Conservation (phyloP, 768 basidiomycete species). For the Termitomyces sp. region DNA sequence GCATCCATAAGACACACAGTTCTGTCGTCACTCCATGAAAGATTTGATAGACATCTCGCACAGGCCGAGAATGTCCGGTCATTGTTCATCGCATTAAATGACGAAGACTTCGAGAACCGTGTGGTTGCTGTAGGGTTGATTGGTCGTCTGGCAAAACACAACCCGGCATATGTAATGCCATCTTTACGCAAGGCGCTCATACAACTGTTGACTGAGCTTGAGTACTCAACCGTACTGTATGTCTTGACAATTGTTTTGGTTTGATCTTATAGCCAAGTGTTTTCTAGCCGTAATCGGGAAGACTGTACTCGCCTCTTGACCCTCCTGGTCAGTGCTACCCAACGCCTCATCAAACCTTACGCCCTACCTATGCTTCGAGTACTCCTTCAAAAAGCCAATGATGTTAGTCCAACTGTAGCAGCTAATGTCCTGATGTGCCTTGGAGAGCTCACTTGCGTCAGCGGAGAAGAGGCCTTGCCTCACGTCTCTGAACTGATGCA, state of each 20-base stretch:
- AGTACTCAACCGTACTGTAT: constrained; percentile 85
- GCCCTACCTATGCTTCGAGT: constrained; percentile 93
- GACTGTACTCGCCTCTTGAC: constrained; percentile 91
- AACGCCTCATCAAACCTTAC: constrained; percentile 93
- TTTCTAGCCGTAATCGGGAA: constrained; percentile 71
- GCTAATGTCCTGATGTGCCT: constrained; percentile 92
- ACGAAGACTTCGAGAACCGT: constrained; percentile 92
- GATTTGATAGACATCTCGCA: constrained; percentile 94
- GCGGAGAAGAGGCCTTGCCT: constrained; percentile 84
- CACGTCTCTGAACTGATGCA: constrained; percentile 86
- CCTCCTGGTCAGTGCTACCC: constrained; percentile 84
- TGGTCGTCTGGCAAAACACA: constrained; percentile 89
- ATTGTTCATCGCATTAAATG: constrained; percentile 94
- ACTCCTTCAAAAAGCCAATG: constrained; percentile 83
- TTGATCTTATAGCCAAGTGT: neutral
- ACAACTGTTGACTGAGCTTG: constrained; percentile 92
- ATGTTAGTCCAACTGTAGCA: constrained; percentile 80
- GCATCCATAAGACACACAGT: constrained; percentile 82
- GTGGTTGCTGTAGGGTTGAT: constrained; percentile 88
- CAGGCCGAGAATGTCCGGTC: constrained; percentile 99
- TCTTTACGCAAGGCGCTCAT: constrained; percentile 92
- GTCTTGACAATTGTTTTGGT: neutral
- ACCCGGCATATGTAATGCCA: constrained; percentile 99
- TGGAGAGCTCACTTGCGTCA: constrained; percentile 89
- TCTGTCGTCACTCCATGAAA: constrained; percentile 79